Percentiles rank a stretch among this genome's conserved stretches.
phyloP scores from a whole-genome alignment of 192 early-diverging fungal genomes.

The Coemansia sp. region DNA sequence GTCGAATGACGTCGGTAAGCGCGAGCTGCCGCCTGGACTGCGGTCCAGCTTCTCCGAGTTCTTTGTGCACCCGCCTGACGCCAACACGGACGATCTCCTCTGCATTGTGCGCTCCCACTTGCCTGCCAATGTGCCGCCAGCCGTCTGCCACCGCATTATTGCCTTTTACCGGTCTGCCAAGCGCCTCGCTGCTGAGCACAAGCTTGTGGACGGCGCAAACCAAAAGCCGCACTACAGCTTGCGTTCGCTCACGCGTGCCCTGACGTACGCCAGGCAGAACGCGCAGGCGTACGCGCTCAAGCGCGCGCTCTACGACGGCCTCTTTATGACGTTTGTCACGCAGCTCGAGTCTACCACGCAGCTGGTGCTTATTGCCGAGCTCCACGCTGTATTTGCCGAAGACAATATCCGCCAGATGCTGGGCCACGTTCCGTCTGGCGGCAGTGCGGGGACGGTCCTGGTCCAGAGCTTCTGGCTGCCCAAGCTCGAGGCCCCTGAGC shows the following conservation, averaged over 20 bases:
- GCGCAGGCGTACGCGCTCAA: constrained; percentile 72
- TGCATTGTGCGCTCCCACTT: constrained; percentile 80
- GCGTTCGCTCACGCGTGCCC: constrained; percentile 84
- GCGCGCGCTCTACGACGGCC: constrained; percentile 88
- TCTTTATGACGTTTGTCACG: constrained; percentile 94
- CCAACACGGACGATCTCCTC: constrained; percentile 72
- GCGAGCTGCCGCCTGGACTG: constrained; percentile 88
- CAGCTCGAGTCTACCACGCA: constrained; percentile 74
- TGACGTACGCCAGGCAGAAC: constrained; percentile 75
- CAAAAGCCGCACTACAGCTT: constrained; percentile 88
- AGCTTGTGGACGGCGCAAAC: constrained; percentile 83
- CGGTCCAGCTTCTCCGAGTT: constrained; percentile 93
- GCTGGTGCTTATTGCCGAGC: constrained; percentile 27
- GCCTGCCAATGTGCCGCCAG: constrained; percentile 33
- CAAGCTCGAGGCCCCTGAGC: constrained; percentile 24
- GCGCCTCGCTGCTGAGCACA: constrained; percentile 62
- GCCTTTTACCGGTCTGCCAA: constrained; percentile 81
- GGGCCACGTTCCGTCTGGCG: constrained; percentile 14
- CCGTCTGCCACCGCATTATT: constrained; percentile 59
- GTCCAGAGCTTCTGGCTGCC: constrained; percentile 90
- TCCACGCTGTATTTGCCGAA: constrained; percentile 28
- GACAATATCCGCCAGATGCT: constrained; percentile 34
- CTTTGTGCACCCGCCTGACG: constrained; percentile 91
- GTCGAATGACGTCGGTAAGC: constrained; percentile 95
- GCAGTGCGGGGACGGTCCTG: constrained; percentile 54